phyloP scores from a whole-genome alignment of 305 asterid genomes.

The Fraxinus xanthoxyloides region DNA sequence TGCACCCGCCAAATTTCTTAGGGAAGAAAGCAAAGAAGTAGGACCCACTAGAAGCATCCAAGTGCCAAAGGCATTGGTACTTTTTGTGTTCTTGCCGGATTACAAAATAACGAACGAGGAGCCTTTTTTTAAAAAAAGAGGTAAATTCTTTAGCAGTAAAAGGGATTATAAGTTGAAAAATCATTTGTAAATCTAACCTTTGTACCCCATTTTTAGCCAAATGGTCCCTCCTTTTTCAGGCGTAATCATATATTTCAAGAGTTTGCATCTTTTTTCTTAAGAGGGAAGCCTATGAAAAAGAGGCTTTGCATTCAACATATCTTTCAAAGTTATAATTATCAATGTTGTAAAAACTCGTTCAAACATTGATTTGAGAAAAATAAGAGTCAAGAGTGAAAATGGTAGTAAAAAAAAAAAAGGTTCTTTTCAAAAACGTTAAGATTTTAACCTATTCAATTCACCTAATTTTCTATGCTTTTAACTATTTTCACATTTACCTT shows the following conservation, averaged over 20 bases:
- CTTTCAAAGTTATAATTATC: background rate
- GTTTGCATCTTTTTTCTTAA: slow-evolving; percentile 21
- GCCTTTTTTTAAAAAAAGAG: background rate
- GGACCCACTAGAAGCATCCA: slow-evolving; percentile 26
- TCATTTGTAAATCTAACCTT: slow-evolving; percentile 13
- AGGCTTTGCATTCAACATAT: slow-evolving; percentile 28
- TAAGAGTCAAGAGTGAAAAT: background rate
- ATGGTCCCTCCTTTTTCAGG: slow-evolving; percentile 14
- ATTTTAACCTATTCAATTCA: background rate
- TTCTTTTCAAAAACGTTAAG: background rate
- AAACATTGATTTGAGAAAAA: background rate
- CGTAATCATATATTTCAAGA: slow-evolving; percentile 12
- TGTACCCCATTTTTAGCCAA: slow-evolving; percentile 6
- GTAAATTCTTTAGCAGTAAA: slow-evolving; percentile 21
- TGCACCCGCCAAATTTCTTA: background rate
- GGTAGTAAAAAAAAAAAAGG: background rate
- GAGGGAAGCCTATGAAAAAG: slow-evolving; percentile 24
- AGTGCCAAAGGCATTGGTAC: background rate
- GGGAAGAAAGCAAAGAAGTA: background rate
- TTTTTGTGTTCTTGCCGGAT: slow-evolving; percentile 3
- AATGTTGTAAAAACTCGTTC: background rate
- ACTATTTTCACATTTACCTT: background rate
- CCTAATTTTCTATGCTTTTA: background rate
- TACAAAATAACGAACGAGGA: slow-evolving; percentile 3
- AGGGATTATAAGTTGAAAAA: background rate